Evolutionary conservation across 768 basidiomycete species (phyloP).

Genomic region (Tephrocybe sp.): DNA sequence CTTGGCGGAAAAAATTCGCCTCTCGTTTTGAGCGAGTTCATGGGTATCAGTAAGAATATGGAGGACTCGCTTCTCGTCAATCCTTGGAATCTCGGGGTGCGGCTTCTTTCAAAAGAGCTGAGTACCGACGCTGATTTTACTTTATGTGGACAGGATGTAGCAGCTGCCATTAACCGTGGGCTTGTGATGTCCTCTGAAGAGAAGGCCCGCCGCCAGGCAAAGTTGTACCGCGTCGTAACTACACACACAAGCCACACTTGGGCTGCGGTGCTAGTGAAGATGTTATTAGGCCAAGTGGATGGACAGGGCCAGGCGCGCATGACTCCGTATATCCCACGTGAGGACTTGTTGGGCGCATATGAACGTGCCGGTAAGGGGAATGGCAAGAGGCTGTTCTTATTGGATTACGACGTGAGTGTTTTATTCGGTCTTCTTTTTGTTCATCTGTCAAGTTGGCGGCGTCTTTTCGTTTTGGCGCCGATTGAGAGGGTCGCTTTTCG

Average conservation of each 20-base stretch:
- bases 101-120: too few relatives aligned
- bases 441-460: too few relatives aligned
- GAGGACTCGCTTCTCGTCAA: slow-evolving; percentile 87
- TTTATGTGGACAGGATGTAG: slow-evolving; percentile 61
- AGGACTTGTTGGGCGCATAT: slow-evolving; percentile 61
- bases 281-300: slow-evolving; percentile 81
- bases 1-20: slow-evolving; percentile 61
- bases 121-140: too few relatives aligned
- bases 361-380: slow-evolving; percentile 73
- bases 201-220: slow-evolving; percentile 72
- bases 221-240: slow-evolving; percentile 80
- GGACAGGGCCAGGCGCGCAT: slow-evolving; percentile 76
- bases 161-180: slow-evolving; percentile 87
- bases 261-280: slow-evolving; percentile 88
- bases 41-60: slow-evolving; percentile 96
- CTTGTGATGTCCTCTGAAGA: slow-evolving; percentile 82
- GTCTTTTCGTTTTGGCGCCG: too few relatives aligned
- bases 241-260: slow-evolving; percentile 75
- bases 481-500: background rate
- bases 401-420: slow-evolving; percentile 88
- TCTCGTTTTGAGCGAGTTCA: slow-evolving; percentile 93
- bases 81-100: slow-evolving; percentile 91
- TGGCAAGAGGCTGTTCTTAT: slow-evolving; percentile 85
- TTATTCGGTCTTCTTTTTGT: slow-evolving; percentile 1
- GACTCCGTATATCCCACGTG: slow-evolving; percentile 80